A percentile compares a stretch with the other conserved stretches of the same genome.
phyloP scores from a whole-genome alignment of 441 rosid genomes.

The Pelargonium citronellum region DNA sequence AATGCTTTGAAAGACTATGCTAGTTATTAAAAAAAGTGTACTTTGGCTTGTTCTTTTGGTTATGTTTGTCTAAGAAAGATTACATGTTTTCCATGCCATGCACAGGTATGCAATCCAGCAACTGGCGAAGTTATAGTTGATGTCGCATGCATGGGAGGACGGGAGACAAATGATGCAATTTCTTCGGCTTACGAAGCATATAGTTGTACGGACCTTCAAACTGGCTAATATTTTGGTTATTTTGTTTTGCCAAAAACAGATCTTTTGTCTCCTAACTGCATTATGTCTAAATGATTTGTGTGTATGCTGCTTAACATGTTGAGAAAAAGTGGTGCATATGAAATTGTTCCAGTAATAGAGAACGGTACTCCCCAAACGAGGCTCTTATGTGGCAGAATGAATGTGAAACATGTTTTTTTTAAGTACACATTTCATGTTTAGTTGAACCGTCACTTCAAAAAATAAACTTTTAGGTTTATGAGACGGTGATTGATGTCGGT shows the following conservation, averaged over 20 bases:
- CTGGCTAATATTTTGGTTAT: background rate
- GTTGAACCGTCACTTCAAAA: background rate
- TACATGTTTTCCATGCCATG: conserved; percentile 14
- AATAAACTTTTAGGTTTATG: too few relatives aligned
- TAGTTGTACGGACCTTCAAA: conserved; percentile 41
- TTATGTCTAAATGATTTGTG: background rate
- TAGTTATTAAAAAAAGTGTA: background rate
- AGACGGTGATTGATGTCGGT: too few relatives aligned
- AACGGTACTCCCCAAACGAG: background rate
- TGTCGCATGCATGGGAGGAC: conserved; percentile 75
- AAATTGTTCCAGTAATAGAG: background rate
- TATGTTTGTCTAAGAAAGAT: background rate
- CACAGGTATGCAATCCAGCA: conserved; percentile 84
- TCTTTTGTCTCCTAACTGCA: background rate
- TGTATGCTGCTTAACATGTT: background rate
- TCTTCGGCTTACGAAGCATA: conserved; percentile 74
- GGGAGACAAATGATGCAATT: conserved; percentile 84
- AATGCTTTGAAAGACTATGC: background rate
- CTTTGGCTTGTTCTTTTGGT: background rate
- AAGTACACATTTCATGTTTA: background rate
- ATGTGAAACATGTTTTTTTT: background rate
- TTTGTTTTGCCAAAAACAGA: background rate
- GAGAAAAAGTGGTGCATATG: too few relatives aligned
- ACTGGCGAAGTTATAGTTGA: conserved; percentile 71
- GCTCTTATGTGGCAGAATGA: background rate